Evolutionary conservation across 2,329 filamentous ascomycete genomes (phyloP).

Genomic region (Talaromyces sp.): DNA sequence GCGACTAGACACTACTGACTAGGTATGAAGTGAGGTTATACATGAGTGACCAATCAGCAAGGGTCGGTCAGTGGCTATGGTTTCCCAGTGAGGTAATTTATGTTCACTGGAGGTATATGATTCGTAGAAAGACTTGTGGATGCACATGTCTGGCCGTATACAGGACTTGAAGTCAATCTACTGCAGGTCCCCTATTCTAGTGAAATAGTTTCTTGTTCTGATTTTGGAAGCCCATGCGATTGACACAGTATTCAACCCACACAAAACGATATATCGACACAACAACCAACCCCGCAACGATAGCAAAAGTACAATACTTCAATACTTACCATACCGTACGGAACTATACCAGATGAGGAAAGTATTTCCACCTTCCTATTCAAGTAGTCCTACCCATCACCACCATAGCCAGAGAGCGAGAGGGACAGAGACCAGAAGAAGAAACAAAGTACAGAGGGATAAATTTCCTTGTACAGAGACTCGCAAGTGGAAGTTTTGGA

Average conservation of each 20-base stretch:
- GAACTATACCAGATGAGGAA: background rate
- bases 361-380: conserved; percentile 11
- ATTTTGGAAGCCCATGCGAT: no score
- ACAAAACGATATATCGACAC: background rate
- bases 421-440: background rate
- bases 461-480: background rate
- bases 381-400: background rate
- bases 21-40: background rate
- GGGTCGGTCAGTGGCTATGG: background rate
- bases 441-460: background rate
- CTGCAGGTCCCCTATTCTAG: no score
- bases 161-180: no score
- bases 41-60: background rate
- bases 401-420: background rate
- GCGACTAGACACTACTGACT: background rate
- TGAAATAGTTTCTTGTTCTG: no score
- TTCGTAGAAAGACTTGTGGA: no score
- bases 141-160: no score
- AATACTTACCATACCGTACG: background rate
- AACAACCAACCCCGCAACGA: background rate
- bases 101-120: no score
- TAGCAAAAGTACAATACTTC: background rate
- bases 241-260: no score
- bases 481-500: background rate
- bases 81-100: no score